Evolutionary conservation across 495 filamentous ascomycete genomes (phyloP).

Genomic region (Talaromyces borbonicus): DNA sequence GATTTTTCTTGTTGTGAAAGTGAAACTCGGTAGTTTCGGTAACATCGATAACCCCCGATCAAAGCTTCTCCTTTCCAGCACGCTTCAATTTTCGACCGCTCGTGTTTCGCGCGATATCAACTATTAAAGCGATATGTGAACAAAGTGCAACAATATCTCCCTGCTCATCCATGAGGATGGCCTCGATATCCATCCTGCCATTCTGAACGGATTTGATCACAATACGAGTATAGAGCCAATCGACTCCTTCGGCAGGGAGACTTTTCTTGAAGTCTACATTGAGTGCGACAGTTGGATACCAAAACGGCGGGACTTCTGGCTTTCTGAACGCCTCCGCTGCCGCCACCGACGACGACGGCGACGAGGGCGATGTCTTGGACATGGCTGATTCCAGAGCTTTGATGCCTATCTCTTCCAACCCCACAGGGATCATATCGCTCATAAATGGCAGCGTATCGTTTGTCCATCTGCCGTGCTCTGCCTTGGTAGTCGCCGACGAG

Average conservation of each 20-base stretch:
- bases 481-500: background rate
- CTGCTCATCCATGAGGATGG: slow-evolving; percentile 47
- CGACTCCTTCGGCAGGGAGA: slow-evolving; percentile 46
- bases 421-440: slow-evolving; percentile 54
- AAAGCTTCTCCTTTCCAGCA: slow-evolving; percentile 18
- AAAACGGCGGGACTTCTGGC: slow-evolving; percentile 33
- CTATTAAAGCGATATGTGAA: slow-evolving; percentile 52
- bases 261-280: slow-evolving; percentile 58
- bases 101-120: slow-evolving; percentile 44
- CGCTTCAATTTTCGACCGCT: slow-evolving; percentile 23
- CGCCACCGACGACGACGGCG: slow-evolving; percentile 12
- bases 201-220: slow-evolving; percentile 47
- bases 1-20: too few relatives aligned
- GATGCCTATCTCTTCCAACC: slow-evolving; percentile 28
- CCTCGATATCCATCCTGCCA: slow-evolving; percentile 56
- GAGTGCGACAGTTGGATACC: slow-evolving; percentile 73
- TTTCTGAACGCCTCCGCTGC: slow-evolving; percentile 9
- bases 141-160: slow-evolving; percentile 52
- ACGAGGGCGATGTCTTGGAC: too few relatives aligned
- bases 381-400: too few relatives aligned
- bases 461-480: slow-evolving; percentile 41
- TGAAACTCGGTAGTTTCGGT: too few relatives aligned
- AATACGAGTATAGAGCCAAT: slow-evolving; percentile 56
- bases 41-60: too few relatives aligned
- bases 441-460: slow-evolving; percentile 48